Base-by-base conservation (phyloP, 2,329 filamentous ascomycete species). In the Diaporthe eres region DNA sequence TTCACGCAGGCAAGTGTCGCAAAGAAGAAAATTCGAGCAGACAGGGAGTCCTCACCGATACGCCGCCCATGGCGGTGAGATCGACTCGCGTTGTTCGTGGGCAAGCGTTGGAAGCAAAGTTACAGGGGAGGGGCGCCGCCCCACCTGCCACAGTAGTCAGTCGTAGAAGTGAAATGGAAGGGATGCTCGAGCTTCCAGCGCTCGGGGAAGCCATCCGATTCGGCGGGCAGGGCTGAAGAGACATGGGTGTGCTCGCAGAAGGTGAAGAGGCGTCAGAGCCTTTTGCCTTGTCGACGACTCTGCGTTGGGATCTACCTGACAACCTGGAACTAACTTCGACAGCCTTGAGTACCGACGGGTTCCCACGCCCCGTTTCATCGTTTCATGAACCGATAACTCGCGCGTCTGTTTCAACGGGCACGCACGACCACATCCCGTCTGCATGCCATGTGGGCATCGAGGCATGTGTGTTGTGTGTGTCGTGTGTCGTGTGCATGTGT, bases 31-130 rank as follows among this genome's bases (percentile, higher is more conserved):
- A 57, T 76, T 55, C 51, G 10, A 74, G 44, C 28, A 25, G 75
- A 63, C 75, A 68, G 75, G 72, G 53, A 39, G 28, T 13, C 39
- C 47, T 74, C 75, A 76, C 75, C 72, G 75, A 75, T 72, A 34
- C 65, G 28, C 60, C 65, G 28, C 60, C 47, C 47, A 37, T 71
- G 60, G 72, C 75, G 75, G 75, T 74, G 63, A 28, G 37, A 57
- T 60, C 63, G 65, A 76, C 49, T 76, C 75, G 72, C 55, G 75
- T 72, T 72, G 44, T 25, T 71, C 72, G 51, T 37, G n/a, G 37
- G 42, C 42, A 34, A 57, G 44, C 19, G n/a, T 31, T 31, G 44
- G 53, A 42, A 28, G 42, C 44, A 39, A 34, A 39, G 60, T 49
- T 47, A 51, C 74, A 76, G 74, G 74, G 74, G 61, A 28, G n/a